These are phyloP conservation scores for Stenogyne calaminthoides DNA, from an alignment of 305 asterid genomes.

Conservation along the genomic window DNA sequence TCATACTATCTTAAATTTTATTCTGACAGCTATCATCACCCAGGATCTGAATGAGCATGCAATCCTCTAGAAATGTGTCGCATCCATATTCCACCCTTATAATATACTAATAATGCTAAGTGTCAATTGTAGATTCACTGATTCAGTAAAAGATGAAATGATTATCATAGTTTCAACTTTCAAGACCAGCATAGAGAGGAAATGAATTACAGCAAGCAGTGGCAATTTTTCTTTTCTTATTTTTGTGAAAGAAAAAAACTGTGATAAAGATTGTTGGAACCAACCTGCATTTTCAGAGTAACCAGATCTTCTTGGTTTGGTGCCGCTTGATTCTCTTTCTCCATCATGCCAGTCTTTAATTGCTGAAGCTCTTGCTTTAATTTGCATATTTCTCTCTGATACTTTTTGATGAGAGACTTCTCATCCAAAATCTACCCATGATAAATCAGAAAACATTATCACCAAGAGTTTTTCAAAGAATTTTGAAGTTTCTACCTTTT, in stretches of 20 bases:
- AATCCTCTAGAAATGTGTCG: neutral
- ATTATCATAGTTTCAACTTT: neutral
- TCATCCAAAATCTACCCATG: slow-evolving; percentile 71
- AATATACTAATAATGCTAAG: neutral
- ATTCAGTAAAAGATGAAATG: neutral
- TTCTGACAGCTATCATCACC: neutral
- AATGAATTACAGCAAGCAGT: slow-evolving; percentile 16
- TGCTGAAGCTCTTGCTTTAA: slow-evolving; percentile 80
- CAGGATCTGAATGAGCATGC: slow-evolving; percentile 9
- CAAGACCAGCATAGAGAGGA: slow-evolving; percentile 22
- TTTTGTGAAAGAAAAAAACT: neutral
- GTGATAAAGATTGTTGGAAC: slow-evolving; percentile 31
- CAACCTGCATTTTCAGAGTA: slow-evolving; percentile 79
- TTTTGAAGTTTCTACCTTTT: neutral
- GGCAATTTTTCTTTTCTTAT: neutral
- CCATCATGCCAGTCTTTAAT: slow-evolving; percentile 72
- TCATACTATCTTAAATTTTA: neutral
- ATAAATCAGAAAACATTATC: slow-evolving; percentile 21
- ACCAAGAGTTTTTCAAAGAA: slow-evolving; percentile 21
- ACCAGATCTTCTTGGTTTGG: slow-evolving; percentile 77
- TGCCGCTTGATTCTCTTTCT: slow-evolving; percentile 51
- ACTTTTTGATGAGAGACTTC: slow-evolving; percentile 85
- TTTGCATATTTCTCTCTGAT: slow-evolving; percentile 78
- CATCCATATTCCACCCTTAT: neutral
- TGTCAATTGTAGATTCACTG: slow-evolving; percentile 9